These are phyloP conservation scores for Cryptosporidium baileyi DNA, from an alignment of 169 alveolate genomes.

Conservation along the genomic window DNA sequence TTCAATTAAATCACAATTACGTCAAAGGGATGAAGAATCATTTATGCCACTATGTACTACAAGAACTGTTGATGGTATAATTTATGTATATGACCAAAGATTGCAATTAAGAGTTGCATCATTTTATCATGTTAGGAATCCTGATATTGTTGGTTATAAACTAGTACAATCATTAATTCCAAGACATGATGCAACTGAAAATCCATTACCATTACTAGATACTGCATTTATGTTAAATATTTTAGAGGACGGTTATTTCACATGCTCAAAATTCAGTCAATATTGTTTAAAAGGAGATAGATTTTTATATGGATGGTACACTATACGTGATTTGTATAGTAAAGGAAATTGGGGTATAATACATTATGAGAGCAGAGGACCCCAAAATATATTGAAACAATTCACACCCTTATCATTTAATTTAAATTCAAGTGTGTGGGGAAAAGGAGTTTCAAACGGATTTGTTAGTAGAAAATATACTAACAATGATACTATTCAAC, in stretches of 20 bases:
- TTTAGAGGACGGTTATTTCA: constrained; percentile 30
- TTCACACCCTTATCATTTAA: constrained; percentile 55
- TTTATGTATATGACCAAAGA: constrained; percentile 25
- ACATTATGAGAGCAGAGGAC: constrained; percentile 59
- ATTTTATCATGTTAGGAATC: constrained; percentile 53
- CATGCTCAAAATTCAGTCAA: constrained; percentile 39
- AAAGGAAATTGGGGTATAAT: constrained; percentile 65
- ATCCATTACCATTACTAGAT: constrained; percentile 52
- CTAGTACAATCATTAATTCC: constrained; percentile 60
- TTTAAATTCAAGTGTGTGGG: constrained; percentile 44
- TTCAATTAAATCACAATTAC: constrained; percentile 18
- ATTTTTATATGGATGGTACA: constrained; percentile 61
- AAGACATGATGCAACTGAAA: constrained; percentile 60
- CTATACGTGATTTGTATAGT: constrained; percentile 28
- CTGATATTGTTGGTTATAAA: constrained; percentile 57
- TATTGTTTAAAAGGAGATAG: constrained; percentile 47
- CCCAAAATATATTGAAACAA: constrained; percentile 40
- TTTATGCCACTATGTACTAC: neutral
- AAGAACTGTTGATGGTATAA: constrained; percentile 48
- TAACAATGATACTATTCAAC: constrained; percentile 54
- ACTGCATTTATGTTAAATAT: constrained; percentile 46
- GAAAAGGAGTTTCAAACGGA: constrained; percentile 58
- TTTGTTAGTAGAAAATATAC: constrained; percentile 46
- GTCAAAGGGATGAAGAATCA: neutral
- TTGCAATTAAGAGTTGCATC: constrained; percentile 51